Base-by-base conservation (phyloP, 352 stramenopile species). In the Blastocystis sp. region DNA sequence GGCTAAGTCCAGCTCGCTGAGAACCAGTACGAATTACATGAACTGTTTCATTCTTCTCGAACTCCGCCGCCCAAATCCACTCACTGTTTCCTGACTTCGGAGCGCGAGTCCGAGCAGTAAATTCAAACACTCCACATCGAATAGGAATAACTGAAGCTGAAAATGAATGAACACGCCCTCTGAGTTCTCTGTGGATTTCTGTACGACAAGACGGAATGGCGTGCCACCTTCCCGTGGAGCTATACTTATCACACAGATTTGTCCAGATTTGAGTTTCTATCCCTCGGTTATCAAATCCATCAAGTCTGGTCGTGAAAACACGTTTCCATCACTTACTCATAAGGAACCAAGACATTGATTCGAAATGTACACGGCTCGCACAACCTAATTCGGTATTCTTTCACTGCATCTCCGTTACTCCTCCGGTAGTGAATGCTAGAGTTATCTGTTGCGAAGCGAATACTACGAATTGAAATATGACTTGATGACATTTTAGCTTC, bases 241-340 rank as follows among this genome's bases (percentile, higher is more conserved):
- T 87, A 45, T 70, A 87, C 39, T 76, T 87, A 43, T 87, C 76
- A 43, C 76, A 87, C 63, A 76, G 20, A 43, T 87, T 87, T 13
- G 76, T 87, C 76, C 76, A 87, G 23, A 87, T 80, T 68, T 87
- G 59, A 3, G 76, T 76, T 77, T 87, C 76, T 26, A 87, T 87
- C 7, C 76, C 76, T 9, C 76, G 59, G 26, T 87, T 76, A 54
- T 76, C 59, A 76, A 70, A 87, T 34, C 47, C 59, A 43, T 87
- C 76, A 15, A 87, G 54, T 87, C 76, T 87, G 76, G 0, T 23
- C 9, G 45, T 76, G 34, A 75, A 47, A 18, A 34, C 29, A 9
- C 15, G 13, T 0, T 34, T 43, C 18, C 73, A n/a, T 76, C 26
- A 18, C n/a, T 15, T 13, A 87, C 76, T 87, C 76, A 66, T 87